phyloP scores from a whole-genome alignment of 2,329 filamentous ascomycete species.

The Albifimbria verrucaria region DNA sequence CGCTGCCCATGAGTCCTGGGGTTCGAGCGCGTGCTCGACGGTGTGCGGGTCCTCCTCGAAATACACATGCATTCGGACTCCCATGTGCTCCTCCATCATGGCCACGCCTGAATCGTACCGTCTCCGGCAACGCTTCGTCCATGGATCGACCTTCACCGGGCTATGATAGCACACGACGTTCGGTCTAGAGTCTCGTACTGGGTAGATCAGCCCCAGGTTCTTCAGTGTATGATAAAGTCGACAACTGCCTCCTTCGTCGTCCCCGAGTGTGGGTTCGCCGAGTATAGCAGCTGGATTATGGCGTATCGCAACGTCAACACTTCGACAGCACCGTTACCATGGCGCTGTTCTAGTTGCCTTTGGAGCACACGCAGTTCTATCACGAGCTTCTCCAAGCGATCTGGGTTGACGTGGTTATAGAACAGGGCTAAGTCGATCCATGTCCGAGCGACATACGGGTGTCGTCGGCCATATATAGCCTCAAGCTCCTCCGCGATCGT shows the following conservation, averaged over 20 bases:
- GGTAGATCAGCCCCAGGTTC: conserved; percentile 30
- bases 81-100: conserved; percentile 35
- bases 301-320: conserved; percentile 37
- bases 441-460: conserved; percentile 40
- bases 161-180: conserved; percentile 42
- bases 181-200: conserved; percentile 32
- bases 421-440: conserved; percentile 40
- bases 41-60: conserved; percentile 43
- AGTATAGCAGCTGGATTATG: conserved; percentile 36
- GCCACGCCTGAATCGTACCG: conserved; percentile 35
- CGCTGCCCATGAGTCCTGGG: conserved; percentile 34
- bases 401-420: conserved; percentile 32
- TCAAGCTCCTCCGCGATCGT: conserved; percentile 41
- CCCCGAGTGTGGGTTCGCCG: conserved; percentile 29
- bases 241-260: conserved; percentile 31
- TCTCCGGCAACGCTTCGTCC: conserved; percentile 39
- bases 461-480: conserved; percentile 38
- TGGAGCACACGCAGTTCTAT: conserved; percentile 33
- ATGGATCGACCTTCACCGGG: conserved; percentile 40
- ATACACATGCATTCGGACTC: conserved; percentile 35
- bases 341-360: conserved; percentile 30
- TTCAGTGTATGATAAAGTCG: conserved; percentile 35
- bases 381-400: conserved; percentile 34
- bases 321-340: conserved; percentile 29
- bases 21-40: conserved; percentile 32